These are phyloP conservation scores for Chrysoporthe deuterocubensis DNA, from an alignment of 2,329 filamentous ascomycete genomes.

Conservation along the genomic window DNA sequence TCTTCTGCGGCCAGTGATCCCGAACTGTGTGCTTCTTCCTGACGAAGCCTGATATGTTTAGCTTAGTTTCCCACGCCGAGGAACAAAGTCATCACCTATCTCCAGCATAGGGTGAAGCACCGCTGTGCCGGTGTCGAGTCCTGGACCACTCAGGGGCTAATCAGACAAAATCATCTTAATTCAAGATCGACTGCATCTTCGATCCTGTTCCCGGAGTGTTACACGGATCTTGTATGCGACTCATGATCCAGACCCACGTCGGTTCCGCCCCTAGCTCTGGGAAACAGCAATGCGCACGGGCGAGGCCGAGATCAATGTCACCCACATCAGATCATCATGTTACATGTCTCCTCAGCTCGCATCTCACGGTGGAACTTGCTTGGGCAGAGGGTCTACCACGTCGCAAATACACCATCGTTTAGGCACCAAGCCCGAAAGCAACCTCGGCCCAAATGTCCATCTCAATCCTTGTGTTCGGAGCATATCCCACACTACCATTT, in stretches of 20 bases:
- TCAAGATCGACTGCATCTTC: background rate
- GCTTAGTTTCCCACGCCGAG: too few relatives aligned
- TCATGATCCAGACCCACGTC: background rate
- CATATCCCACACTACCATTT: too few relatives aligned
- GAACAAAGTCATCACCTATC: background rate
- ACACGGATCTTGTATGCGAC: background rate
- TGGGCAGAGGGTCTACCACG: background rate
- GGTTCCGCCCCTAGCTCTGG: background rate
- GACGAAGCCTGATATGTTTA: background rate
- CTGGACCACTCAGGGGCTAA: background rate
- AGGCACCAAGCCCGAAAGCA: background rate
- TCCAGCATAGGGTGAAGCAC: too few relatives aligned
- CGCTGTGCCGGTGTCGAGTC: background rate
- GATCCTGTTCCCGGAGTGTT: background rate
- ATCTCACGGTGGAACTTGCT: background rate
- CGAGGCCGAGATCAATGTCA: background rate
- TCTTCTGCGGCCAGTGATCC: background rate
- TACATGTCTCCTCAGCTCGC: background rate
- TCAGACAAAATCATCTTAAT: background rate
- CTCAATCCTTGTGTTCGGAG: too few relatives aligned
- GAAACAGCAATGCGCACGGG: background rate
- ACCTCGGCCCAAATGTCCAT: background rate
- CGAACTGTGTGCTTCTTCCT: background rate
- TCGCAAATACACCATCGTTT: background rate
- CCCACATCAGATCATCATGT: background rate